Conservation (phyloP, 2,329 filamentous ascomycete species). For the Clonostachys solani region DNA sequence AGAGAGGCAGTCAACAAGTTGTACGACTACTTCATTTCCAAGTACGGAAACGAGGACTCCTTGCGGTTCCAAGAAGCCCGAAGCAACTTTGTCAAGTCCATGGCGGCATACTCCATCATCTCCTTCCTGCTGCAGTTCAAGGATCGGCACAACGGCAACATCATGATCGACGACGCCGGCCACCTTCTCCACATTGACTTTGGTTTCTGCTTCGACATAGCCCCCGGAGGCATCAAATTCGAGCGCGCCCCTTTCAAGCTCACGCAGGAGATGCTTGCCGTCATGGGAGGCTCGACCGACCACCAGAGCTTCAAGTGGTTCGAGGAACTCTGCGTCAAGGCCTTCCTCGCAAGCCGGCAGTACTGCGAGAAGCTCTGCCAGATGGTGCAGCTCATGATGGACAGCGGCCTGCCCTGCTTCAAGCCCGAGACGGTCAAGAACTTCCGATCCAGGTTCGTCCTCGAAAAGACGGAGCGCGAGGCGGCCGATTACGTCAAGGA, state of each 20-base stretch:
- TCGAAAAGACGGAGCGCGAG: constrained; percentile 88
- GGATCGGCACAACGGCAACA: constrained; percentile 98
- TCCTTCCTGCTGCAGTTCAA: constrained; percentile 98
- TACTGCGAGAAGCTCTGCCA: constrained; percentile 87
- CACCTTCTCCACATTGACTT: constrained; percentile 99
- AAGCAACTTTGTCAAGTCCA: constrained; percentile 97
- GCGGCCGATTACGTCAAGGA: constrained; percentile 92
- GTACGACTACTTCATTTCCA: constrained; percentile 96
- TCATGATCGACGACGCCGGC: constrained; percentile 97
- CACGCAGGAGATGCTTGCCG: constrained; percentile 95
- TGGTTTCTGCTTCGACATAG: constrained; percentile 99
- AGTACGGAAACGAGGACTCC: constrained; percentile 95
- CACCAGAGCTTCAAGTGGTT: constrained; percentile 94
- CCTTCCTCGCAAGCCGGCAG: constrained; percentile 83
- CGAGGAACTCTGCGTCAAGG: constrained; percentile 92
- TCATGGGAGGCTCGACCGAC: constrained; percentile 86
- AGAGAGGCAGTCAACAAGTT: constrained; percentile 96
- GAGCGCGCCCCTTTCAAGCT: constrained; percentile 98
- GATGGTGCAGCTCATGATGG: constrained; percentile 92
- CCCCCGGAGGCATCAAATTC: constrained; percentile 93
- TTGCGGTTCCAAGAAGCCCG: constrained; percentile 92
- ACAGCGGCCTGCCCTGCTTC: constrained; percentile 94
- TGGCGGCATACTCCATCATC: constrained; percentile 98
- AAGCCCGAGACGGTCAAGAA: constrained; percentile 92
- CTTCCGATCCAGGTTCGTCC: constrained; percentile 87